These are phyloP conservation scores for Trichaptum fuscoviolaceum DNA, from an alignment of 768 basidiomycete genomes.

Conservation along the genomic window DNA sequence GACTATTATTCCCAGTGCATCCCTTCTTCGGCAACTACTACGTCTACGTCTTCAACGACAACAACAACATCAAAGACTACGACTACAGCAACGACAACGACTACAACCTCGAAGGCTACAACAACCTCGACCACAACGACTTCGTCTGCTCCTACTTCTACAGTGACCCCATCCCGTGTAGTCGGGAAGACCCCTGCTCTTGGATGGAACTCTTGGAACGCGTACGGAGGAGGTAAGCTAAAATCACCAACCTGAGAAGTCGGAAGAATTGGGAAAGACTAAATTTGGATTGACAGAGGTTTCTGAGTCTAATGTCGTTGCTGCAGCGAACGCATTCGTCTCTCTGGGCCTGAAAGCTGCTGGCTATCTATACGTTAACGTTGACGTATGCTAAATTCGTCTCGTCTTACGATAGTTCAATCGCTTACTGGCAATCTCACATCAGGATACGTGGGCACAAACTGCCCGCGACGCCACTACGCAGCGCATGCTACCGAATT, in stretches of 20 bases:
- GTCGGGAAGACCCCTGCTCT: conserved; percentile 43
- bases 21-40: conserved; percentile 13
- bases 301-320: conserved; percentile 38
- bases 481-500: conserved; percentile 40
- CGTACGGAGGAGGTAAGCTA: conserved; percentile 35
- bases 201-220: conserved; percentile 54
- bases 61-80: conserved; percentile 8
- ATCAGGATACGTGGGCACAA: conserved; percentile 47
- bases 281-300: conserved; percentile 28
- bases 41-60: conserved; percentile 11
- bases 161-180: conserved; percentile 32
- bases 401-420: not conserved
- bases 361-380: conserved; percentile 48
- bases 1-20: conserved; percentile 35
- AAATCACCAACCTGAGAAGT: not conserved
- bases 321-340: conserved; percentile 41
- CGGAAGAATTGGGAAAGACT: not conserved
- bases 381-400: conserved; percentile 33
- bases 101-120: conserved; percentile 6
- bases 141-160: conserved; percentile 30
- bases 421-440: not conserved
- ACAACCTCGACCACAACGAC: conserved; percentile 14
- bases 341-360: conserved; percentile 42
- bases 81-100: not conserved
- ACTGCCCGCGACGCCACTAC: conserved; percentile 36